A percentile compares a stretch with the other conserved stretches of the same genome.
These are phyloP conservation scores for Phyllosticta citribraziliensis DNA, from an alignment of 2,329 filamentous ascomycete genomes.

Conservation along the genomic window DNA sequence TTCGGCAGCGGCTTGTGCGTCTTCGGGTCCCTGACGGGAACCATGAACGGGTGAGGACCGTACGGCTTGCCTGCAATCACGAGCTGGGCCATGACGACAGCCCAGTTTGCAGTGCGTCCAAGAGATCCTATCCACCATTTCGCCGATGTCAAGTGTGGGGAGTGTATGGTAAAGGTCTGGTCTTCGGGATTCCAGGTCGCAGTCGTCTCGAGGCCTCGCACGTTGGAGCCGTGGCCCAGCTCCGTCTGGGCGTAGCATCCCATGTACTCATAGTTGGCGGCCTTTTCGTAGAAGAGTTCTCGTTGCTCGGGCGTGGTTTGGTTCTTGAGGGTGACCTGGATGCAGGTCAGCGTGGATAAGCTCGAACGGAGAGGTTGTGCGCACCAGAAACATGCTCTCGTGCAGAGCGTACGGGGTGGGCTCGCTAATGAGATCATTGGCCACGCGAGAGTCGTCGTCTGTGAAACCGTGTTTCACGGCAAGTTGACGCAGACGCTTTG, in stretches of 20 bases:
- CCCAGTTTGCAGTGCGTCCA: slow-evolving; percentile 65
- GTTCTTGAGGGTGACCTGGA: slow-evolving; percentile 55
- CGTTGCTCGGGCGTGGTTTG: slow-evolving; percentile 67
- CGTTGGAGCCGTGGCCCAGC: slow-evolving; percentile 69
- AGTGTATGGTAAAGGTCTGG: slow-evolving; percentile 67
- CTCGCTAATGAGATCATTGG: slow-evolving; percentile 62
- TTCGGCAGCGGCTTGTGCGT: slow-evolving; percentile 61
- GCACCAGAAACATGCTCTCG: slow-evolving; percentile 57
- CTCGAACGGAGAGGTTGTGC: slow-evolving; percentile 3
- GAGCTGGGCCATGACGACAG: slow-evolving; percentile 70
- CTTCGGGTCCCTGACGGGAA: slow-evolving; percentile 61
- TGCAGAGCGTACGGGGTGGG: slow-evolving; percentile 66
- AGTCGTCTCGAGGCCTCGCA: slow-evolving; percentile 58
- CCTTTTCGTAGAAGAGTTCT: slow-evolving; percentile 59
- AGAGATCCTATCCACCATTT: slow-evolving; percentile 84
- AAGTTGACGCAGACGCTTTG: slow-evolving; percentile 60
- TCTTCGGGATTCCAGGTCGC: slow-evolving; percentile 64
- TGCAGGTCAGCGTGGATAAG: not conserved
- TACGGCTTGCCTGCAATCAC: slow-evolving; percentile 57
- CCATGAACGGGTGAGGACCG: slow-evolving; percentile 69
- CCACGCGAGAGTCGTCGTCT: slow-evolving; percentile 51
- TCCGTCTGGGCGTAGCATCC: slow-evolving; percentile 78
- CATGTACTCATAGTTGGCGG: slow-evolving; percentile 60
- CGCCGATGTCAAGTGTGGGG: slow-evolving; percentile 61
- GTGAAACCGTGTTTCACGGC: slow-evolving; percentile 58